phyloP scores from a whole-genome alignment of 2,329 filamentous ascomycete genomes.

The Rutstroemia sp. region DNA sequence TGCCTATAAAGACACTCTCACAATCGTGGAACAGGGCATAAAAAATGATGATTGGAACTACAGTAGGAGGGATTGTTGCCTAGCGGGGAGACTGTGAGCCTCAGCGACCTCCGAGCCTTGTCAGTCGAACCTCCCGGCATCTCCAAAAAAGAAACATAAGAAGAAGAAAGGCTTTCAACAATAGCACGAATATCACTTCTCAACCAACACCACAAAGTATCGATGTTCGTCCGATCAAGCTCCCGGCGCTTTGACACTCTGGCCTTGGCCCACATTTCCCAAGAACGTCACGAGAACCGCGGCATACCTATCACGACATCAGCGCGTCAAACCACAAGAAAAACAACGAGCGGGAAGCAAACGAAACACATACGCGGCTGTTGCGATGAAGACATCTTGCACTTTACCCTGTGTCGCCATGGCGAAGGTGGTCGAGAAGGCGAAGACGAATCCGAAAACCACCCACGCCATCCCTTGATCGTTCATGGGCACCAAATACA shows the following conservation, averaged over 20 bases:
- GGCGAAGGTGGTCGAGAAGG: slow-evolving; percentile 10
- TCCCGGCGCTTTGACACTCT: not conserved
- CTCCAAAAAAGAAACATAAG: too few species aligned
- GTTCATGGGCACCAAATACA: slow-evolving; percentile 16
- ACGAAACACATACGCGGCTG: not conserved
- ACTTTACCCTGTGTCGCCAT: slow-evolving; percentile 3
- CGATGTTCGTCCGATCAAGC: too few species aligned
- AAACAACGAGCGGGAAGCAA: not conserved
- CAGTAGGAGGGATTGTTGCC: too few species aligned
- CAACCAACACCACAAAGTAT: too few species aligned
- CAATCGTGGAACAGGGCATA: too few species aligned
- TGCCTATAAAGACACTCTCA: too few species aligned
- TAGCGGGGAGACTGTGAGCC: too few species aligned
- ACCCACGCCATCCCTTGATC: slow-evolving; percentile 10
- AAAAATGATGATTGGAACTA: too few species aligned
- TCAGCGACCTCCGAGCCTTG: too few species aligned
- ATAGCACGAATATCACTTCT: too few species aligned
- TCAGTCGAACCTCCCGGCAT: too few species aligned
- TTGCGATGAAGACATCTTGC: not conserved
- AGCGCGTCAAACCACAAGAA: not conserved
- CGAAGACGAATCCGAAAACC: slow-evolving; percentile 9
- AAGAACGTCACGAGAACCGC: not conserved
- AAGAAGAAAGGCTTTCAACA: too few species aligned
- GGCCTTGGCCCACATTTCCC: not conserved
- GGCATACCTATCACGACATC: not conserved